phyloP scores from a whole-genome alignment of 257 asterid species.

The Forsythia viridissima region DNA sequence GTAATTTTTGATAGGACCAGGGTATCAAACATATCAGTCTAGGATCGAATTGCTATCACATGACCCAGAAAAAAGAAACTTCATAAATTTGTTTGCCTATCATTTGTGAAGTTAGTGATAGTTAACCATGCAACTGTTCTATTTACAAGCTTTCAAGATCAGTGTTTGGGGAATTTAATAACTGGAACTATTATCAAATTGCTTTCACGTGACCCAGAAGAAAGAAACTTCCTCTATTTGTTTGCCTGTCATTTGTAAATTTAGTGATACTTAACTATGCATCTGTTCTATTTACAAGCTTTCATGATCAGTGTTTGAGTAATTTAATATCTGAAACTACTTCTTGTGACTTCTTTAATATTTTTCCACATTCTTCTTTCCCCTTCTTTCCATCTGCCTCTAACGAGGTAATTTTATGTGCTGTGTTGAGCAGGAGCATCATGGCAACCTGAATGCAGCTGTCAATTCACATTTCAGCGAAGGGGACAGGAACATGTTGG shows the following conservation, averaged over 20 bases:
- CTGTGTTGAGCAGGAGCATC: slow-evolving; percentile 67
- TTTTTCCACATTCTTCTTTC: neutral
- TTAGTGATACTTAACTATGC: neutral
- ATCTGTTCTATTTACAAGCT: neutral
- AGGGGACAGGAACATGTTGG: slow-evolving; percentile 73
- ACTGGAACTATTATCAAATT: neutral
- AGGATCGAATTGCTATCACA: neutral
- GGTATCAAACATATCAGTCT: neutral
- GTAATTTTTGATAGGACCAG: neutral
- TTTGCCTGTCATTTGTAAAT: neutral
- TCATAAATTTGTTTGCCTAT: neutral
- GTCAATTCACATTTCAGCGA: slow-evolving; percentile 79
- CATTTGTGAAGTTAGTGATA: neutral
- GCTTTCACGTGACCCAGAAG: neutral
- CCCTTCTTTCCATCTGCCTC: neutral
- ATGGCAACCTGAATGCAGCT: slow-evolving; percentile 78
- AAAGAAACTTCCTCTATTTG: neutral
- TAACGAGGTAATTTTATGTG: neutral
- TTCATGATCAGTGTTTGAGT: neutral
- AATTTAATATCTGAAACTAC: neutral
- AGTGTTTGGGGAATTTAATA: neutral
- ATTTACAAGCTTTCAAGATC: neutral
- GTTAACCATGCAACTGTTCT: neutral
- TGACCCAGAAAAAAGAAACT: neutral
- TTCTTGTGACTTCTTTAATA: neutral